Percentiles rank a stretch among this genome's conserved stretches.
Conservation (phyloP, 2,329 filamentous ascomycete species). For the Hymenoscyphus repandus region DNA sequence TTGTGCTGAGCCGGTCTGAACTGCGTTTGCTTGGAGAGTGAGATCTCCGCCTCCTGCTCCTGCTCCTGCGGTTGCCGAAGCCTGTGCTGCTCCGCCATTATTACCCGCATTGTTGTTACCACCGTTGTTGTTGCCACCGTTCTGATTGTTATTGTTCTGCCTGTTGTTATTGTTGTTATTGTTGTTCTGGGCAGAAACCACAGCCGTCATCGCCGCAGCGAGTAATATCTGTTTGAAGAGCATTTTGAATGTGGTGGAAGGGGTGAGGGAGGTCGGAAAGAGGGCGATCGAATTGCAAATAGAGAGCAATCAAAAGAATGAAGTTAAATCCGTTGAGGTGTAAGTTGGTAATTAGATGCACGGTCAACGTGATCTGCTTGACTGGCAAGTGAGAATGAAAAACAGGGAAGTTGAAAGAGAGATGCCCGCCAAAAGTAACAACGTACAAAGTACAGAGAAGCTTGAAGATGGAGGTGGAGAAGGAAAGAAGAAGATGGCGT, state of each 20-base stretch:
- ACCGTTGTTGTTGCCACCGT: neutral
- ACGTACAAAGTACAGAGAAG: slow-evolving; percentile 16
- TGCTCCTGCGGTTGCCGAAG: neutral
- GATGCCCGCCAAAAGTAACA: slow-evolving; percentile 23
- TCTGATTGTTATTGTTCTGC: neutral
- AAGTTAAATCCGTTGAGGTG: slow-evolving; percentile 31
- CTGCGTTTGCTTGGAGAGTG: slow-evolving; percentile 15
- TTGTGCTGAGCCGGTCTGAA: slow-evolving; percentile 26
- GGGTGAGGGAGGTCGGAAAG: neutral
- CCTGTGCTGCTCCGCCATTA: neutral
- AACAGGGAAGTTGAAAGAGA: slow-evolving; percentile 27
- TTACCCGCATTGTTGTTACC: slow-evolving; percentile 2
- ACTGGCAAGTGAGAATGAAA: slow-evolving; percentile 30
- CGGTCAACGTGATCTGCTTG: slow-evolving; percentile 34
- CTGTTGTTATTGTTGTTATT: slow-evolving; percentile 8
- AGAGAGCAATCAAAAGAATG: slow-evolving; percentile 16
- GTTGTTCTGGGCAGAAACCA: slow-evolving; percentile 16
- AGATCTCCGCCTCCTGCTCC: slow-evolving; percentile 7
- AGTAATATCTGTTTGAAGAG: slow-evolving; percentile 23
- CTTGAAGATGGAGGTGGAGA: slow-evolving; percentile 17
- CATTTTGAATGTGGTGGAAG: slow-evolving; percentile 20
- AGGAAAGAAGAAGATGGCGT: slow-evolving; percentile 10
- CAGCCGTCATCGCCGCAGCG: slow-evolving; percentile 21
- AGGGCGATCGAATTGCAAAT: slow-evolving; percentile 1
- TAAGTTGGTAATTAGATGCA: slow-evolving; percentile 29